Percentiles rank a stretch among this genome's conserved stretches.
These are phyloP conservation scores for Hypoxylon lienhwacheense DNA, from an alignment of 495 filamentous ascomycete species.

Conservation along the genomic window DNA sequence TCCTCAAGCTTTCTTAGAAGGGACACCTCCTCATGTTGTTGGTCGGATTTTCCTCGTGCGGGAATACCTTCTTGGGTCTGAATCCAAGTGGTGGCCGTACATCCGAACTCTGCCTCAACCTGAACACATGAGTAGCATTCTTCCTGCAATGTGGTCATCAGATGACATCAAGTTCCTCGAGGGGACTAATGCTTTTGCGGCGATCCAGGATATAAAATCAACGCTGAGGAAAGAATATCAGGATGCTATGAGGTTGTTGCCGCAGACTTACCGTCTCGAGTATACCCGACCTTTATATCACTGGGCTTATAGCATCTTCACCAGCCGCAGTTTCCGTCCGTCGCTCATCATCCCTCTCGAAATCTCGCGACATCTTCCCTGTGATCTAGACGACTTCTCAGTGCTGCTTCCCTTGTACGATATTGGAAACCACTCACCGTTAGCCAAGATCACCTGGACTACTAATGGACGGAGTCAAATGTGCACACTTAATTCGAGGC, in stretches of 20 bases:
- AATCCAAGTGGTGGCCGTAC: slow-evolving; percentile 57
- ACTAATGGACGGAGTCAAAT: slow-evolving; percentile 27
- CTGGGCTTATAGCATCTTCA: slow-evolving; percentile 59
- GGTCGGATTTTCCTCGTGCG: slow-evolving; percentile 54
- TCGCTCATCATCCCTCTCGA: slow-evolving; percentile 46
- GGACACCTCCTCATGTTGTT: slow-evolving; percentile 47
- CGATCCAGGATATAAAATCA: slow-evolving; percentile 48
- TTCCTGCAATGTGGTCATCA: slow-evolving; percentile 50
- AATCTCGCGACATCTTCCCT: slow-evolving; percentile 22
- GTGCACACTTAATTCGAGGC: slow-evolving; percentile 25
- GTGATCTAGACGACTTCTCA: slow-evolving; percentile 52
- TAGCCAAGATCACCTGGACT: slow-evolving; percentile 48
- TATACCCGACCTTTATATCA: slow-evolving; percentile 52
- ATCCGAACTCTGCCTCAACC: slow-evolving; percentile 55
- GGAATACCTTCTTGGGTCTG: slow-evolving; percentile 47
- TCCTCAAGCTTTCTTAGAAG: slow-evolving; percentile 42
- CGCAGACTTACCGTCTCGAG: slow-evolving; percentile 37
- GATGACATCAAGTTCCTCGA: slow-evolving; percentile 50
- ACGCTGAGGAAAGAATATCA: slow-evolving; percentile 49
- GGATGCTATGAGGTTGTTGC: slow-evolving; percentile 44
- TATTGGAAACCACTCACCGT: slow-evolving; percentile 54
- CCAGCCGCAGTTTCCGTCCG: slow-evolving; percentile 56
- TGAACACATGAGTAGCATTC: slow-evolving; percentile 39
- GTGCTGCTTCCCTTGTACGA: slow-evolving; percentile 57
- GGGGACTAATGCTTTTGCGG: slow-evolving; percentile 53